Evolutionary conservation across 176 grass and related monocot species (phyloP), one percentile per base, ranked within the genome.

Genomic region (maize (Zea mays)): DNA sequence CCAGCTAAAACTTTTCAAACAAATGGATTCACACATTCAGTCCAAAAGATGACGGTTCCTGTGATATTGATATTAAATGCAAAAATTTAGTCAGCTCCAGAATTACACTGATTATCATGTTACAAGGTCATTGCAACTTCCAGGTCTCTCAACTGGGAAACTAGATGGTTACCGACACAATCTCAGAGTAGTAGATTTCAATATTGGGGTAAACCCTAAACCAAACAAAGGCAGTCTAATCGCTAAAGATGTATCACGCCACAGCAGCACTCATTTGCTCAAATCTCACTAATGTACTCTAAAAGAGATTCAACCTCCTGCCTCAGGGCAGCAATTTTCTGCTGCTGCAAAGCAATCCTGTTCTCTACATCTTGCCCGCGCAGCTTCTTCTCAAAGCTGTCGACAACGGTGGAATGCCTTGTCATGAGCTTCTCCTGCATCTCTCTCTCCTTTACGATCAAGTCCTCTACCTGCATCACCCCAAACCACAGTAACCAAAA

Each of bases 371-470:
- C 96, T 85, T 91, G 90, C 12, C 92, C 88, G 3, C 92, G 83
- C n/a, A 85, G 58, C 82, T 99, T 99, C 86, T 93, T 99, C 86
- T 99, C 92, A 50, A 99, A 93, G 72, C 90, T 89, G 51, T 99
- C 96, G 1, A 95, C 90, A 14, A 96, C 92, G 0, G 92, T 96
- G 66, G 96, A 85, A 82, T 99, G 96, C 86, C 81, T 96, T 15
- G 81, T 46, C 74, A 99, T 89, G 75, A 92, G 86, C 51, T 99
- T 99, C 27, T 96, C 96, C 79, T 96, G 92, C 90, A 99, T 81
- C n/a, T 96, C 96, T 56, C 76, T 86, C 84, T 99, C 96, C 87
- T 96, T 99, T 10, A 52, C 41, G 33, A 89, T 73, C 83, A 99
- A 69, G 7, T 96, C 92, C 14, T 93, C 96, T 21, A 96, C 66